Evolutionary conservation across 169 alveolate genomes (phyloP).

Genomic region (Plasmodium sp.): DNA sequence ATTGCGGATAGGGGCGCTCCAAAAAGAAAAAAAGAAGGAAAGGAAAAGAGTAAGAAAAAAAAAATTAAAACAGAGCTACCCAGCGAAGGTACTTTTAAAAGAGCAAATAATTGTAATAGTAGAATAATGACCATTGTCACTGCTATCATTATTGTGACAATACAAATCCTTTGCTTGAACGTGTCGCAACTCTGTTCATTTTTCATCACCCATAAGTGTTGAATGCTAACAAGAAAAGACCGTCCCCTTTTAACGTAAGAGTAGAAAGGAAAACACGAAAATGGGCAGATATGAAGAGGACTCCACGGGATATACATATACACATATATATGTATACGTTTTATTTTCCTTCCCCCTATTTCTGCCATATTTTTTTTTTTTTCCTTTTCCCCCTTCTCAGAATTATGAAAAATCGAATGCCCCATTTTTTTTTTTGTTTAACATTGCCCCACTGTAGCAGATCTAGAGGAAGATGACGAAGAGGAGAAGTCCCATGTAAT

Average conservation of each 20-base stretch:
- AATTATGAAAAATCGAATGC: not conserved
- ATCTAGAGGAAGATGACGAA: not conserved
- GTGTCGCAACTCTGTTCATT: not conserved
- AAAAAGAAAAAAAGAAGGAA: conserved; percentile 15
- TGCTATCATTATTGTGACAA: not conserved
- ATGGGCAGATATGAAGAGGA: not conserved
- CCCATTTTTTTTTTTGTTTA: not conserved
- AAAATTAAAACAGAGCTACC: conserved; percentile 21
- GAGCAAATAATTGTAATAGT: not conserved
- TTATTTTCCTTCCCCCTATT: not conserved
- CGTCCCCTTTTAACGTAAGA: conserved; percentile 5
- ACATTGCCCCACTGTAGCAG: not conserved
- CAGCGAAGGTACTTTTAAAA: conserved; percentile 29
- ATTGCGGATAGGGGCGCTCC: not conserved
- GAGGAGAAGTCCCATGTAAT: conserved; percentile 15
- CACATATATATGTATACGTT: not conserved
- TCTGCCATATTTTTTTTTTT: not conserved
- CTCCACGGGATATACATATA: not conserved
- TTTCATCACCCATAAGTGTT: conserved; percentile 10
- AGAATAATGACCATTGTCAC: not conserved
- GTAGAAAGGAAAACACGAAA: conserved; percentile 1
- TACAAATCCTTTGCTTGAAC: not conserved
- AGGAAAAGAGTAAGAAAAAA: not conserved
- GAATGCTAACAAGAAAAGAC: not conserved
- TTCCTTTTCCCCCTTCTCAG: not conserved